phyloP scores from a whole-genome alignment of 2,329 filamentous ascomycete species.

The Penicillium vulpinum region DNA sequence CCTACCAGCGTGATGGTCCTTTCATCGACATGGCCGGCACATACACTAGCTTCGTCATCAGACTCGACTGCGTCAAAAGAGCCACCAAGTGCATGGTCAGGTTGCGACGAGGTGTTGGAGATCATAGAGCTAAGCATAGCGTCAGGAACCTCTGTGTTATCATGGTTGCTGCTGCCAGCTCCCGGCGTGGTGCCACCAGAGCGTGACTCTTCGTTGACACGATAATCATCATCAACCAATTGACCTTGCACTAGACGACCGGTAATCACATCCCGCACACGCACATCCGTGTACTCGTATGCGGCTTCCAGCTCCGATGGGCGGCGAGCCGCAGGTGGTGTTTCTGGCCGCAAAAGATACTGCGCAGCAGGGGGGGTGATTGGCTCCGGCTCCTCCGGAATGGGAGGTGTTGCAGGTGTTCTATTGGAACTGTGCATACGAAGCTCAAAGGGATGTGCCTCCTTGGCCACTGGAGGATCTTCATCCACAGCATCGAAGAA shows the following conservation, averaged over 20 bases:
- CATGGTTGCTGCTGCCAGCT: slow-evolving; percentile 47
- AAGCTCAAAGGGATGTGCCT: slow-evolving; percentile 31
- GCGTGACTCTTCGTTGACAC: slow-evolving; percentile 64
- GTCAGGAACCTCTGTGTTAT: slow-evolving; percentile 65
- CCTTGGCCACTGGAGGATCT: slow-evolving; percentile 28
- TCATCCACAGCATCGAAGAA: slow-evolving; percentile 64
- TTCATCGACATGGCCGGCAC: slow-evolving; percentile 70
- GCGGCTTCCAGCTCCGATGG: slow-evolving; percentile 47
- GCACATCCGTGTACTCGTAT: slow-evolving; percentile 71
- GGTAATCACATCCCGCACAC: slow-evolving; percentile 85
- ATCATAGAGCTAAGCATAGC: slow-evolving; percentile 81
- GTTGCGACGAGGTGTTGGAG: slow-evolving; percentile 75
- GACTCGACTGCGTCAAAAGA: slow-evolving; percentile 83
- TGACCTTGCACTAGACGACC: slow-evolving; percentile 90
- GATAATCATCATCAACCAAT: slow-evolving; percentile 90
- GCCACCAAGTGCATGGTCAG: slow-evolving; percentile 74
- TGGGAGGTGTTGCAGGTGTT: slow-evolving; percentile 14
- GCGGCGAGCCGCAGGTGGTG: slow-evolving; percentile 40
- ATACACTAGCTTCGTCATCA: slow-evolving; percentile 67
- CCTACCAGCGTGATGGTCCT: slow-evolving; percentile 98
- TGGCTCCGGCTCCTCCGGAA: slow-evolving; percentile 26
- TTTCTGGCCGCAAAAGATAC: slow-evolving; percentile 38
- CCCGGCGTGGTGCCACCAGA: slow-evolving; percentile 57
- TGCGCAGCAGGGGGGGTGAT: slow-evolving; percentile 18
- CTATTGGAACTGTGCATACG: slow-evolving; percentile 24